Evolutionary conservation across 768 basidiomycete species (phyloP).

Genomic region (Dendrothele bispora): DNA sequence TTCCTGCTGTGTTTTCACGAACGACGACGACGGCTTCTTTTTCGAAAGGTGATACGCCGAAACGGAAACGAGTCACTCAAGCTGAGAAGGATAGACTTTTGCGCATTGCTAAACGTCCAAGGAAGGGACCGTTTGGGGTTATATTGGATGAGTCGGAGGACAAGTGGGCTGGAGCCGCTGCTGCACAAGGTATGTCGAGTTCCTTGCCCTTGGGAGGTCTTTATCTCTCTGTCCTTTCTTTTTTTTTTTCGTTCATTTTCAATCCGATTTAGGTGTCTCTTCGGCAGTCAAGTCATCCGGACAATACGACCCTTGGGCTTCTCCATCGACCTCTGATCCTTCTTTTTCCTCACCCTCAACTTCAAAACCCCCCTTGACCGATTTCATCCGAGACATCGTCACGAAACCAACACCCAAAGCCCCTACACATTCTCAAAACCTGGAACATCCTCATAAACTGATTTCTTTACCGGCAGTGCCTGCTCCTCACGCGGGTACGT

Average conservation of each 20-base stretch:
- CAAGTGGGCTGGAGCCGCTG: slow-evolving; percentile 57
- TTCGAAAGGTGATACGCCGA: slow-evolving; percentile 25
- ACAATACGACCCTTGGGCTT: slow-evolving; percentile 62
- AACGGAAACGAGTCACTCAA: slow-evolving; percentile 45
- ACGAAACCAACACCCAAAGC: too few species aligned
- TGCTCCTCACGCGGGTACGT: too few species aligned
- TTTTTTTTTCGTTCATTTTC: too few species aligned
- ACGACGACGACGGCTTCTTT: too few species aligned
- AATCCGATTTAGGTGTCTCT: slow-evolving; percentile 68
- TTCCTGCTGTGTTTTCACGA: slow-evolving; percentile 80
- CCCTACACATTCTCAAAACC: too few species aligned
- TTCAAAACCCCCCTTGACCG: slow-evolving; percentile 3
- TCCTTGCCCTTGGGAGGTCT: too few species aligned
- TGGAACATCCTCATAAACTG: too few species aligned
- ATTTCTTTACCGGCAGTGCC: too few species aligned
- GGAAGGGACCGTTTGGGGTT: slow-evolving; percentile 73
- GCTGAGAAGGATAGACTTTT: slow-evolving; percentile 77
- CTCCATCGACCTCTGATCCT: background rate
- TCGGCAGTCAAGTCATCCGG: slow-evolving; percentile 71
- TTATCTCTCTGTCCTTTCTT: slow-evolving; percentile 12
- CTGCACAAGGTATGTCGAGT: background rate
- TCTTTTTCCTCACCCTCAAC: background rate
- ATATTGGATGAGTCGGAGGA: slow-evolving; percentile 68
- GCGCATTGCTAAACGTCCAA: slow-evolving; percentile 70
- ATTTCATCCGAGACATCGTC: too few species aligned